Evolutionary conservation across 2,329 filamentous ascomycete species (phyloP).

Genomic region (Cladosporium austrohemisphaericum): DNA sequence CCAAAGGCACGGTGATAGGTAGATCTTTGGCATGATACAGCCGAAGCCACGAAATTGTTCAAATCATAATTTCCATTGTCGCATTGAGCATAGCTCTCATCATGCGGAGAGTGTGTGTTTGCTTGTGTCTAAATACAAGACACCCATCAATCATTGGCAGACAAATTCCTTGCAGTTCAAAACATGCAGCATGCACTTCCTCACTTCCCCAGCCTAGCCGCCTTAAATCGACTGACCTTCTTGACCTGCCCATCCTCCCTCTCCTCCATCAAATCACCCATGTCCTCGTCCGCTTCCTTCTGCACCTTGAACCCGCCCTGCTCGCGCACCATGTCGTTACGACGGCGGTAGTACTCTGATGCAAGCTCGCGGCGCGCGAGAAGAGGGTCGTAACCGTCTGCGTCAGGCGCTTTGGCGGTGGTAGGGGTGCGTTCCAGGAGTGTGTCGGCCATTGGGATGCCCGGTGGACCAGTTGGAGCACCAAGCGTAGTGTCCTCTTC

Average conservation of each 20-base stretch:
- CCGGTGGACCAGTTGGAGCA: conserved; percentile 22
- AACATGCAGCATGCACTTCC: background rate
- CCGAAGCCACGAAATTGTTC: too few species aligned
- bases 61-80: too few species aligned
- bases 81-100: too few species aligned
- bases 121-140: too few species aligned
- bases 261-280: conserved; percentile 57
- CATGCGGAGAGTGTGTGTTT: too few species aligned
- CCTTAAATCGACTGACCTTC: conserved; percentile 38
- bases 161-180: background rate
- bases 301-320: conserved; percentile 73
- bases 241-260: conserved; percentile 35
- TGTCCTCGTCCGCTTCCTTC: conserved; percentile 57
- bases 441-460: conserved; percentile 43
- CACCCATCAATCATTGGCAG: too few species aligned
- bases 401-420: conserved; percentile 23
- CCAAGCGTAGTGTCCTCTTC: conserved; percentile 19
- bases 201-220: conserved; percentile 31
- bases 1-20: too few species aligned
- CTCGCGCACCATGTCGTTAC: conserved; percentile 77
- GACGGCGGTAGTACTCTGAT: conserved; percentile 75
- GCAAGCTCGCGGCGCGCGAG: conserved; percentile 74
- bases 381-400: conserved; percentile 52
- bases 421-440: conserved; percentile 50
- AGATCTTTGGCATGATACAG: too few species aligned